Evolutionary conservation across 345 rosid species (phyloP).

Genomic region (Melastoma malabathricum): DNA sequence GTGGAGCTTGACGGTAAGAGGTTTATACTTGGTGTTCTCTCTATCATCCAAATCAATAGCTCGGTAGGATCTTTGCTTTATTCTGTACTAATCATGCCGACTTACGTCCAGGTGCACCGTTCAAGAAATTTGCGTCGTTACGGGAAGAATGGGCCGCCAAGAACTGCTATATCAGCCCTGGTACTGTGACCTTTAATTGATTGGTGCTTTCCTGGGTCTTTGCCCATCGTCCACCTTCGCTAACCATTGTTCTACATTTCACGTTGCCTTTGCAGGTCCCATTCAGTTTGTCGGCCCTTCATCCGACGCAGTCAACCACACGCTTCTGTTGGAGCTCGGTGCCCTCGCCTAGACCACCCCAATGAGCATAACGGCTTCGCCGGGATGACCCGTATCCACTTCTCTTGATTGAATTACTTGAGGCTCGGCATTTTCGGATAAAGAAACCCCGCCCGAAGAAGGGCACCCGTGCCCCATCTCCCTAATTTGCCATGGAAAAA

Average conservation of each 20-base stretch:
- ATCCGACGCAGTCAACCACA: conserved; percentile 48
- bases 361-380: too few species aligned
- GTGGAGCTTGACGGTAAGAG: conserved; percentile 83
- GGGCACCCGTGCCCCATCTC: too few species aligned
- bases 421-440: too few species aligned
- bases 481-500: too few species aligned
- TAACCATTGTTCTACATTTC: too few species aligned
- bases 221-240: neutral
- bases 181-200: conserved; percentile 15
- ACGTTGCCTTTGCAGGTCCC: conserved; percentile 81
- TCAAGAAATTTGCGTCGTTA: conserved; percentile 55
- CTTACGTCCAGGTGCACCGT: conserved; percentile 63
- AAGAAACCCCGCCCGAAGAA: too few species aligned
- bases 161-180: conserved; percentile 81
- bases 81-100: neutral
- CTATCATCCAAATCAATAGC: neutral
- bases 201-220: neutral
- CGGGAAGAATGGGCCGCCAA: conserved; percentile 80
- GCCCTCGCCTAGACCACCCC: conserved; percentile 22
- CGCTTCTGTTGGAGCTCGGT: conserved; percentile 67
- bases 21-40: neutral
- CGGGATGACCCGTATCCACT: too few species aligned
- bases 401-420: too few species aligned
- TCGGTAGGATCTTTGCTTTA: neutral
- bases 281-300: conserved; percentile 78